A percentile compares a stretch with the other conserved stretches of the same genome.
Evolutionary conservation across 1,139 yeast genomes (phyloP).

Genomic region (Hyphopichia fennica): DNA sequence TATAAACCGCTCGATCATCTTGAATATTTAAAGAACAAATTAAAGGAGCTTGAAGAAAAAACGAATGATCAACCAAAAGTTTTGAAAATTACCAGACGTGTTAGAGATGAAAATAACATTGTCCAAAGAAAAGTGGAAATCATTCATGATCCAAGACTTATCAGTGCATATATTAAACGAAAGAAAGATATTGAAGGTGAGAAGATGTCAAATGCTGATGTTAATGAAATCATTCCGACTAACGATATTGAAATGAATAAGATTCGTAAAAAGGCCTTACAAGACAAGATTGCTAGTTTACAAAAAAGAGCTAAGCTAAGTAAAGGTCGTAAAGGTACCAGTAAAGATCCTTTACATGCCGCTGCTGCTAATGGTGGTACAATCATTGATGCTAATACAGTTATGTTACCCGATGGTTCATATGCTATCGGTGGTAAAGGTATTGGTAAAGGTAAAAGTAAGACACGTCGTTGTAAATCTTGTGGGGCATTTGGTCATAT

Average conservation of each 20-base stretch:
- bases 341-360: slow-evolving; percentile 41
- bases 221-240: slow-evolving; percentile 73
- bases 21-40: slow-evolving; percentile 27
- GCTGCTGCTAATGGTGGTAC: slow-evolving; percentile 50
- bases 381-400: slow-evolving; percentile 44
- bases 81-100: slow-evolving; percentile 76
- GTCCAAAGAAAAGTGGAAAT: slow-evolving; percentile 80
- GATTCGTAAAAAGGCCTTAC: slow-evolving; percentile 74
- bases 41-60: slow-evolving; percentile 25
- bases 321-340: slow-evolving; percentile 36
- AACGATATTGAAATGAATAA: slow-evolving; percentile 84
- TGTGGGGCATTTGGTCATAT: slow-evolving; percentile 97
- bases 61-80: slow-evolving; percentile 27
- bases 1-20: slow-evolving; percentile 40
- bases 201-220: slow-evolving; percentile 53
- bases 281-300: slow-evolving; percentile 81
- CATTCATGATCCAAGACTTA: slow-evolving; percentile 81
- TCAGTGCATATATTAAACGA: slow-evolving; percentile 79
- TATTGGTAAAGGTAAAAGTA: slow-evolving; percentile 74
- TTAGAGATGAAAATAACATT: slow-evolving; percentile 82
- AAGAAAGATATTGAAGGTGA: slow-evolving; percentile 78
- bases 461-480: slow-evolving; percentile 84
- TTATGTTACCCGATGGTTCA: slow-evolving; percentile 46
- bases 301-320: slow-evolving; percentile 62
- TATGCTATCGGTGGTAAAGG: slow-evolving; percentile 59